Conservation (phyloP, 208 protist genomes). For the Leishmania guyanensis region DNA sequence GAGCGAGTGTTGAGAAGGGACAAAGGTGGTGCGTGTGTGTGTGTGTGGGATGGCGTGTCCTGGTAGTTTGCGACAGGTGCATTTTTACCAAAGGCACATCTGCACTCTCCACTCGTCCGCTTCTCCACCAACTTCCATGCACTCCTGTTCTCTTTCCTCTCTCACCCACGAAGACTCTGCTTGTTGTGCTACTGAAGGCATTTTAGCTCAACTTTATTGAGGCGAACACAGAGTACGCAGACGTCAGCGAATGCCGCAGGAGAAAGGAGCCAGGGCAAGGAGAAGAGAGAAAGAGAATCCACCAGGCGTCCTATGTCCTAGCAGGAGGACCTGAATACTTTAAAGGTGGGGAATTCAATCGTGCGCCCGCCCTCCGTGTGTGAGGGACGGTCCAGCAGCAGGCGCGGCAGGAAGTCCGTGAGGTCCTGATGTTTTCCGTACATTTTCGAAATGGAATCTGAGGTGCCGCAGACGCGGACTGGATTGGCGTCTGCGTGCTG, state of each 20-base stretch:
- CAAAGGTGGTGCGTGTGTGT: background rate
- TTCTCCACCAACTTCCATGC: background rate
- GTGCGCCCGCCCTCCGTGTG: constrained; percentile 64
- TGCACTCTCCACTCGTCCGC: background rate
- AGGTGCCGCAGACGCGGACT: constrained; percentile 83
- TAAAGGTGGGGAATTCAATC: constrained; percentile 58
- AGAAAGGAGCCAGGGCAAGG: constrained; percentile 6
- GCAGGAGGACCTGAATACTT: constrained; percentile 29
- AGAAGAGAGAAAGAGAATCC: background rate
- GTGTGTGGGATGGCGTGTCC: background rate
- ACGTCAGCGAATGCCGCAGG: background rate
- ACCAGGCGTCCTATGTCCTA: background rate
- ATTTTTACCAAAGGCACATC: background rate
- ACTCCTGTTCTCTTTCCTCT: background rate
- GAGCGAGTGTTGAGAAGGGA: background rate
- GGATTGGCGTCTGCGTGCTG: constrained; percentile 42
- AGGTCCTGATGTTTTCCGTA: constrained; percentile 85
- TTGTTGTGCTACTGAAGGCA: background rate
- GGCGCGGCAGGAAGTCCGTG: constrained; percentile 82
- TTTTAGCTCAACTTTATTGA: background rate
- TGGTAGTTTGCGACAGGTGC: background rate
- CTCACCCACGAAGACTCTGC: background rate
- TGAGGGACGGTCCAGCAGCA: constrained; percentile 63
- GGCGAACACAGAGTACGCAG: background rate
- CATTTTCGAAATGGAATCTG: constrained; percentile 66